These are phyloP conservation scores for Carex arenaria DNA, from an alignment of 202 grass and related monocot species.

Conservation along the genomic window DNA sequence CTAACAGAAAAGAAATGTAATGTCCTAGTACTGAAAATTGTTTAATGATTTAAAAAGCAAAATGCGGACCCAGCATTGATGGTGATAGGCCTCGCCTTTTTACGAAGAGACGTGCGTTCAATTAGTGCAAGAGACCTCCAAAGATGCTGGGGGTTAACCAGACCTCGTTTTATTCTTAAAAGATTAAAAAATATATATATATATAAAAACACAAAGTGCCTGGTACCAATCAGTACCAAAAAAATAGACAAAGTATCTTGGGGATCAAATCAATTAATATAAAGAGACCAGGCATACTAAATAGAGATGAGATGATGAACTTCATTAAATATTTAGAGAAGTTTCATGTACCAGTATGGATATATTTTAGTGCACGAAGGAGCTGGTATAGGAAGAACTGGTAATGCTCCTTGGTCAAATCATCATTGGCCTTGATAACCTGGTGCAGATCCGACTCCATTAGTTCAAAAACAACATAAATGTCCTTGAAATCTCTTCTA, in stretches of 20 bases:
- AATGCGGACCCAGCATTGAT: not conserved
- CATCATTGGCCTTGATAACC: slow-evolving; percentile 99
- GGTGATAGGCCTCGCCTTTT: too few relatives aligned
- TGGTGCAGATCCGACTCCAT: slow-evolving; percentile 99
- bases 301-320: not conserved
- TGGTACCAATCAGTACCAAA: not conserved
- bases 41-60: not conserved
- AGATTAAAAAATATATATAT: too few relatives aligned
- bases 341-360: slow-evolving; percentile 65
- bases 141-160: not conserved
- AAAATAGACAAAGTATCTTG: not conserved
- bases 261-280: slow-evolving; percentile 24
- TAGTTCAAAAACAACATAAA: slow-evolving; percentile 98
- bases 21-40: not conserved
- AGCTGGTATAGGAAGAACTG: slow-evolving; percentile 99
- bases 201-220: not conserved
- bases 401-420: slow-evolving; percentile 97
- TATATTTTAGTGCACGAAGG: slow-evolving; percentile 94
- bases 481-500: slow-evolving; percentile 93
- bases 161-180: not conserved
- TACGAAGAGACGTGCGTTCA: not conserved
- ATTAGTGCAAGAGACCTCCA: not conserved
- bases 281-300: not conserved
- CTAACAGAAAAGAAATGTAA: not conserved
- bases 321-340: not conserved